Evolutionary conservation across 352 stramenopile genomes (phyloP), one percentile per base, ranked within the genome.

Genomic region (Blastocystis sp.): DNA sequence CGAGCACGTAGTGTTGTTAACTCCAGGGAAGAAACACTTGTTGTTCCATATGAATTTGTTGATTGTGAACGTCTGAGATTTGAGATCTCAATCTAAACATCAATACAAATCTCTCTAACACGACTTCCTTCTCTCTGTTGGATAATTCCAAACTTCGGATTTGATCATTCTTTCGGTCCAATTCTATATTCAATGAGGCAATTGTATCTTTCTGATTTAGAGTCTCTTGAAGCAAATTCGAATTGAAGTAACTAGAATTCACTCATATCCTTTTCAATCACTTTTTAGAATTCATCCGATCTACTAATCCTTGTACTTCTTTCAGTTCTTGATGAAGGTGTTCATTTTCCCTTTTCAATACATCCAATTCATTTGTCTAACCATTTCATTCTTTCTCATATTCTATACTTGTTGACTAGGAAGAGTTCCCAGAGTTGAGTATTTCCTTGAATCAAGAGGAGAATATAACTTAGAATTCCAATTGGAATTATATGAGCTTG

Each of bases 321-420:
- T 59, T 21, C n/a, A 80, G 24, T 80, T 61, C 11, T 29, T 59
- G 39, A 1, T 32, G 69, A 43, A 80, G 69, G 16, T n/a, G 12
- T 32, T 42, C 24, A 80, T 80, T 80, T 52, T 80, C 69, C n/a
- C n/a, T n/a, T 58, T n/a, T n/a, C 9, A 80, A 52, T 7, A 6
- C 42, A 9, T 4, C 35, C 1, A 24, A 14, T 9, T 57, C 43
- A 0, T 4, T 19, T 21, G 46, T 21, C 69, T 80, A 80, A n/a
- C 46, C 21, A 61, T 46, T 6, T 56, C 29, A 74, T n/a, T 0
- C 46, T 52, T 24, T 19, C 29, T 9, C 14, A 74, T 43, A 14
- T n/a, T 42, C 16, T 42, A 74, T 37, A 21, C 39, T 32, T n/a
- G 21, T 74, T 43, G 63, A 46, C 19, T 74, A 9, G 14, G 39